phyloP scores from a whole-genome alignment of 305 asterid species.

The Plantago rigida region DNA sequence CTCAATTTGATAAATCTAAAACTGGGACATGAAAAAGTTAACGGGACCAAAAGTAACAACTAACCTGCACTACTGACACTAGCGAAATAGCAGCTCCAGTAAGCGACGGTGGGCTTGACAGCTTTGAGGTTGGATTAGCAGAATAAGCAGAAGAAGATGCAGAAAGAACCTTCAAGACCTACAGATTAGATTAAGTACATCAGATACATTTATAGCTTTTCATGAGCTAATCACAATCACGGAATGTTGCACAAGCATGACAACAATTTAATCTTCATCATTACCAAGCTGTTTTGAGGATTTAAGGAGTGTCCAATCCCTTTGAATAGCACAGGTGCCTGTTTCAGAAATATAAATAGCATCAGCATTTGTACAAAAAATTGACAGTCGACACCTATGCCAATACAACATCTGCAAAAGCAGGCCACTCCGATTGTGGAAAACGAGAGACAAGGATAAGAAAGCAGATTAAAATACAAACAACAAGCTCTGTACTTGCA shows the following conservation, averaged over 20 bases:
- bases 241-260: not conserved
- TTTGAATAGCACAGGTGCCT: conserved; percentile 69
- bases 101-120: conserved; percentile 50
- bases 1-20: not conserved
- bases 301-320: conserved; percentile 63
- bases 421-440: not conserved
- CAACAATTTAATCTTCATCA: not conserved
- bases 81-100: conserved; percentile 55
- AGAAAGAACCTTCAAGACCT: conserved; percentile 63
- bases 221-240: conserved; percentile 5
- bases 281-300: conserved; percentile 62
- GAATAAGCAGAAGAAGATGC: conserved; percentile 69
- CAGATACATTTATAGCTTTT: not conserved
- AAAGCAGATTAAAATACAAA: not conserved
- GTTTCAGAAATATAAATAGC: conserved; percentile 21
- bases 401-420: not conserved
- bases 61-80: conserved; percentile 68
- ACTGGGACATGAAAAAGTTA: not conserved
- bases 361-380: conserved; percentile 6
- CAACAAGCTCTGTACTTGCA: not conserved
- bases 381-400: not conserved
- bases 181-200: conserved; percentile 21
- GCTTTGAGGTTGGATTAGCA: conserved; percentile 47
- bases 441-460: not conserved
- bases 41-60: conserved; percentile 4